phyloP scores from a whole-genome alignment of 306 rosid species.

The Mimosa pudica region DNA sequence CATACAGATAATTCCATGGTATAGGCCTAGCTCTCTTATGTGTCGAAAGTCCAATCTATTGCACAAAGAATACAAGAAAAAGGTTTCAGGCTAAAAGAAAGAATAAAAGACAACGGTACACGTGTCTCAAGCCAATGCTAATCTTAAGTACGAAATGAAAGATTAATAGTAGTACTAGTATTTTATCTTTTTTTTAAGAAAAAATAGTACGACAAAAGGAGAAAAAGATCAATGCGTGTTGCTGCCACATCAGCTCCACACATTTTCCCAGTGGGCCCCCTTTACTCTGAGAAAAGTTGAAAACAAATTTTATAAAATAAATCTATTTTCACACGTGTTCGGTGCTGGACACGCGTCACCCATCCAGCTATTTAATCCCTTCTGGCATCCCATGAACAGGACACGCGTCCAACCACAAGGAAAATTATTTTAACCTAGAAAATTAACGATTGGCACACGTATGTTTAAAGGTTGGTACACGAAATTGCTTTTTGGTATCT shows the following conservation, averaged over 20 bases:
- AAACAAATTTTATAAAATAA: not conserved
- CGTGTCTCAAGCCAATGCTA: conserved; percentile 27
- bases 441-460: conserved; percentile 31
- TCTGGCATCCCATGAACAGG: not conserved
- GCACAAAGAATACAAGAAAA: not conserved
- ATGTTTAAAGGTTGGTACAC: conserved; percentile 2
- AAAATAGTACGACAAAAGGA: not conserved
- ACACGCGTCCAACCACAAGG: conserved; percentile 32
- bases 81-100: not conserved
- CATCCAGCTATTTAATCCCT: not conserved
- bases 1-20: not conserved
- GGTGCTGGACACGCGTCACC: conserved; percentile 27
- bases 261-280: conserved; percentile 12
- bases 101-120: not conserved
- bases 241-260: conserved; percentile 37
- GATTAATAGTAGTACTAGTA: not conserved
- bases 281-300: conserved; percentile 17
- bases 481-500: not conserved
- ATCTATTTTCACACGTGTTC: conserved; percentile 16
- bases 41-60: conserved; percentile 1
- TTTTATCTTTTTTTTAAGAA: not conserved
- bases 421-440: not conserved
- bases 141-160: not conserved
- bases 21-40: not conserved
- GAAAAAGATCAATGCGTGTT: conserved; percentile 11